Evolutionary conservation across 2,329 filamentous ascomycete genomes (phyloP).

Genomic region (Hypomyces perniciosus): DNA sequence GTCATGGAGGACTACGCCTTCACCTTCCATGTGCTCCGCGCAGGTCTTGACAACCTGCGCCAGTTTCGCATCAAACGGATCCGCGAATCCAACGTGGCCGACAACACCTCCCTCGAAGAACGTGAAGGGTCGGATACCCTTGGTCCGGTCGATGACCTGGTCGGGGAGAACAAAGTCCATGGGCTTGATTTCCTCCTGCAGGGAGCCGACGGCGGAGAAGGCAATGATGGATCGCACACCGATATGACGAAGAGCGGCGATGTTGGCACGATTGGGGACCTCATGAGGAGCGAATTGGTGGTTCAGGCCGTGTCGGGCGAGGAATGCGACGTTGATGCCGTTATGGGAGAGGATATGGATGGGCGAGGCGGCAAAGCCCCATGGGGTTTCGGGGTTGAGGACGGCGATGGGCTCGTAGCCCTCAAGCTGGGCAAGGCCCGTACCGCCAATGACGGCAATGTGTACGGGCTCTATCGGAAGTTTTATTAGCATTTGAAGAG

Average conservation of each 20-base stretch:
- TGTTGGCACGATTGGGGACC: slow-evolving; percentile 91
- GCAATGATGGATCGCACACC: slow-evolving; percentile 89
- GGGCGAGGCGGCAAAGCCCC: slow-evolving; percentile 69
- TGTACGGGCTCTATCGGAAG: slow-evolving; percentile 55
- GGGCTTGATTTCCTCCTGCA: slow-evolving; percentile 88
- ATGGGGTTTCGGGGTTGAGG: slow-evolving; percentile 74
- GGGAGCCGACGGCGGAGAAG: slow-evolving; percentile 88
- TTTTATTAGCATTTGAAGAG: neutral
- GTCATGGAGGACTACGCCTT: slow-evolving; percentile 78
- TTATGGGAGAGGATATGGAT: slow-evolving; percentile 87
- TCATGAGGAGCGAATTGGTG: slow-evolving; percentile 92
- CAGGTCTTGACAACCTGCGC: slow-evolving; percentile 72
- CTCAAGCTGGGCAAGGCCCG: slow-evolving; percentile 80
- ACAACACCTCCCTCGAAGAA: slow-evolving; percentile 93
- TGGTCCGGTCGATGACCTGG: slow-evolving; percentile 95
- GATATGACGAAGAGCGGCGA: slow-evolving; percentile 87
- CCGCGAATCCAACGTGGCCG: slow-evolving; percentile 89
- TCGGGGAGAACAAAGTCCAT: slow-evolving; percentile 96
- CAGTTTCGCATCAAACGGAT: slow-evolving; percentile 81
- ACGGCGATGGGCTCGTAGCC: slow-evolving; percentile 80
- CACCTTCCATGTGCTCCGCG: slow-evolving; percentile 69
- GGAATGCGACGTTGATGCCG: slow-evolving; percentile 79
- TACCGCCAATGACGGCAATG: slow-evolving; percentile 90
- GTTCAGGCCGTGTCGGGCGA: slow-evolving; percentile 83
- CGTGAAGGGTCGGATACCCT: slow-evolving; percentile 88